Evolutionary conservation across 495 filamentous ascomycete genomes (phyloP), one percentile per base, ranked within the genome.

Genomic region (Ramalina peruviana): DNA sequence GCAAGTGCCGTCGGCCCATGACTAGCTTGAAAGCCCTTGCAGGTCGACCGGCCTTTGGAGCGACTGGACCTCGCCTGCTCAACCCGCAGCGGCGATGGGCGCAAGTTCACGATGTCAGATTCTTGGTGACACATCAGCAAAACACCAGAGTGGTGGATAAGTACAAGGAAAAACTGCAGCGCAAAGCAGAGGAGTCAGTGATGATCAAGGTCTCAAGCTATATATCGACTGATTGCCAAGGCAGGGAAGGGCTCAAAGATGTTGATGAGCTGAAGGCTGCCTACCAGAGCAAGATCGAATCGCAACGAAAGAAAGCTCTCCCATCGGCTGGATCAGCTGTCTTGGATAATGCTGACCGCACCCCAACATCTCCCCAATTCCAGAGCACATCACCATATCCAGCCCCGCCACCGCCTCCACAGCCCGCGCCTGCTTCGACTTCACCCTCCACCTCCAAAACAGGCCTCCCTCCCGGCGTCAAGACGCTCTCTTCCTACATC

Each of bases 31-130:
- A 27, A 7, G n/a, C 60, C 20, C 56, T 62, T 49, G 44, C 51
- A 25, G 45, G 62, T 11, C 62, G 59, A 23, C 46, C 63, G 54
- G 47, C 59, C 17, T 47, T 61, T 25, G 59, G 57, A 38, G 56
- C 54, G 3, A 54, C 52, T 41, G 57, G 56, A 17, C 63, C 55
- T 23, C 58, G 54, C 43, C 40, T 63, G 23, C 53, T 58, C 50
- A 42, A 49, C 2, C 30, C 55, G 38, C 92, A 97, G 60, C 74
- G 84, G 46, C 79, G 93, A 56, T 89, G 86, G 83, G 93, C 92
- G 9, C 86, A 83, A 54, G 88, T 94, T 10, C 85, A 90, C 65
- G 87, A 95, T 66, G 81, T 93, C 40, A 87, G 89, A 40, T 94
- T 92, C 71, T 71, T 94, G 17, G 83, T 82, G 20, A 80, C 80